Evolutionary conservation across 306 rosid species (phyloP).

Genomic region (Quercus cerris): DNA sequence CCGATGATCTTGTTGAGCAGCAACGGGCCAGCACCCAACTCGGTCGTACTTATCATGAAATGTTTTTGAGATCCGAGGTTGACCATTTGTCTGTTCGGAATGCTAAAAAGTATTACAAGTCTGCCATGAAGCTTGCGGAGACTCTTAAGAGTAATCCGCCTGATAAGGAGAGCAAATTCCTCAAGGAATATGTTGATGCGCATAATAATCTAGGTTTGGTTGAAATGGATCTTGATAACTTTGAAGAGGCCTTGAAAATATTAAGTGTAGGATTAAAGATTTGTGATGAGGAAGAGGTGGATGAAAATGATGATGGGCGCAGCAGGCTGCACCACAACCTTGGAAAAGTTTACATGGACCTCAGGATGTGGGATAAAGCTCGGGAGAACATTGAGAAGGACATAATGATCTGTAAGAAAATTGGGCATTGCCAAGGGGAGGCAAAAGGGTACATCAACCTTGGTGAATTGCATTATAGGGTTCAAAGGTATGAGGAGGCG

Average conservation of each 20-base stretch:
- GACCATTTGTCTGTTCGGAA: conserved; percentile 60
- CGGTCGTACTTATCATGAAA: conserved; percentile 80
- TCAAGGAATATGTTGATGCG: conserved; percentile 80
- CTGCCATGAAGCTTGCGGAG: conserved; percentile 68
- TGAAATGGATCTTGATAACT: conserved; percentile 80
- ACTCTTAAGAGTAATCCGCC: conserved; percentile 61
- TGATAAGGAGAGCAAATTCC: conserved; percentile 34
- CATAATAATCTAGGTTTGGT: conserved; percentile 86
- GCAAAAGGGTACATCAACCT: conserved; percentile 88
- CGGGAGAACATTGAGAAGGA: conserved; percentile 60
- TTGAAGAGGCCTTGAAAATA: conserved; percentile 58
- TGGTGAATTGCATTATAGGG: conserved; percentile 71
- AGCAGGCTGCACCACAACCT: conserved; percentile 93
- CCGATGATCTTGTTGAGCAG: conserved; percentile 67
- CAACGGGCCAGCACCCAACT: conserved; percentile 89
- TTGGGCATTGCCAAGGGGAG: conserved; percentile 81
- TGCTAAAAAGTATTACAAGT: conserved; percentile 76
- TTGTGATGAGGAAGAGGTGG: conserved; percentile 80
- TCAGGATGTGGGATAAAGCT: conserved; percentile 75
- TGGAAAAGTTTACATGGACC: conserved; percentile 70
- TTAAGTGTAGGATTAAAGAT: conserved; percentile 53
- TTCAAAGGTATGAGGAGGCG: conserved; percentile 72
- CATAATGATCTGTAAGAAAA: conserved; percentile 62
- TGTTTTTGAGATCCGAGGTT: conserved; percentile 48
- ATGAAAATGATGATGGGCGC: conserved; percentile 59